phyloP scores from a whole-genome alignment of 805 yeast species.

The Cyberlindnera lachancei region DNA sequence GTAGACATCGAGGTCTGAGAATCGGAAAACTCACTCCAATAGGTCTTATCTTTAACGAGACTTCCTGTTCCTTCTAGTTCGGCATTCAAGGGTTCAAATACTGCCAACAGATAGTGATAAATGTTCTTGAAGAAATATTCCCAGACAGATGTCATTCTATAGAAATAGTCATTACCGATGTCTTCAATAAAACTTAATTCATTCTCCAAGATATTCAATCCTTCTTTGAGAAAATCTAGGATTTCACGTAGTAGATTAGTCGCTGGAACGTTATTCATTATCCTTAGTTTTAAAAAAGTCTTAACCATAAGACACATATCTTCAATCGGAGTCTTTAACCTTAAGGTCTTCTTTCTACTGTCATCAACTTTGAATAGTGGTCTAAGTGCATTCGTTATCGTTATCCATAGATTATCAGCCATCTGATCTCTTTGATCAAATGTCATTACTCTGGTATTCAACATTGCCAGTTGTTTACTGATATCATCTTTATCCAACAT shows the following conservation, averaged over 20 bases:
- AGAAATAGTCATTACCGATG: slow-evolving; percentile 18
- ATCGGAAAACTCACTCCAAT: slow-evolving; percentile 22
- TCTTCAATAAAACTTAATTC: slow-evolving; percentile 27
- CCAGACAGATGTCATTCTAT: slow-evolving; percentile 43
- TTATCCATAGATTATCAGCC: slow-evolving; percentile 44
- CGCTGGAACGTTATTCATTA: slow-evolving; percentile 29
- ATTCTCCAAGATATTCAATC: slow-evolving; percentile 35
- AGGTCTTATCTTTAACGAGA: slow-evolving; percentile 19
- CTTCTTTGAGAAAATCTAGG: slow-evolving; percentile 35
- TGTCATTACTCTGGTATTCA: slow-evolving; percentile 21
- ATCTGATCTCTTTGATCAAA: slow-evolving; percentile 31
- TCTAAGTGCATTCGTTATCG: slow-evolving; percentile 33
- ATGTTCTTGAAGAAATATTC: slow-evolving; percentile 45
- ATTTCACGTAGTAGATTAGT: slow-evolving; percentile 36
- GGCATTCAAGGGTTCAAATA: slow-evolving; percentile 50
- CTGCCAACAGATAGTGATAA: slow-evolving; percentile 51
- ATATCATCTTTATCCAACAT: slow-evolving; percentile 24
- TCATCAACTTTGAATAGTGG: slow-evolving; percentile 44
- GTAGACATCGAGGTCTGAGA: slow-evolving; percentile 24
- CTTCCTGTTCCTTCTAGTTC: slow-evolving; percentile 30
- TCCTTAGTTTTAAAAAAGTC: slow-evolving; percentile 31
- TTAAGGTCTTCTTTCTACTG: slow-evolving; percentile 2
- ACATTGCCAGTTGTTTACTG: slow-evolving; percentile 24
- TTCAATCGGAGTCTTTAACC: slow-evolving; percentile 44
- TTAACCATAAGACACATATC: slow-evolving; percentile 44